Percentiles rank a stretch among this genome's conserved stretches.
These are phyloP conservation scores for Cenococcum geophilum DNA, from an alignment of 495 filamentous ascomycete genomes.

Conservation along the genomic window DNA sequence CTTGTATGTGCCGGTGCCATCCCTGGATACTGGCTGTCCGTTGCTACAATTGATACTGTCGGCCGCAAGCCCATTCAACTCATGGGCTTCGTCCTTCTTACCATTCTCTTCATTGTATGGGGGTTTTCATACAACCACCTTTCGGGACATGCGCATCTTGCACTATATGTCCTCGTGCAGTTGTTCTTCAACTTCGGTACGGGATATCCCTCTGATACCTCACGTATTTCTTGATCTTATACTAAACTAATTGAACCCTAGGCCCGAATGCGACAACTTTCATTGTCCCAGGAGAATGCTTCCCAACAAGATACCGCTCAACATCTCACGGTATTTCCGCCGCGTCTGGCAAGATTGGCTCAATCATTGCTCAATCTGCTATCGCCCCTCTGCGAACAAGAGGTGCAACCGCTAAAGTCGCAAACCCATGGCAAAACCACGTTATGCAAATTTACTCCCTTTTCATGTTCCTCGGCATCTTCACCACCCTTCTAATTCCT, in stretches of 20 bases:
- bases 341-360: conserved; percentile 65
- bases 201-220: conserved; percentile 21
- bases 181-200: conserved; percentile 48
- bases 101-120: conserved; percentile 68
- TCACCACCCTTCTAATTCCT: conserved; percentile 17
- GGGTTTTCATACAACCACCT: conserved; percentile 63
- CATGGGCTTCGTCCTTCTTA: conserved; percentile 66
- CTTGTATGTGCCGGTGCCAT: conserved; percentile 69
- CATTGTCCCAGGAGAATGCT: conserved; percentile 83
- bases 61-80: conserved; percentile 80
- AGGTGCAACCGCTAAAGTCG: conserved; percentile 3
- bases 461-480: conserved; percentile 23
- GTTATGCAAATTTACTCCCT: conserved; percentile 24
- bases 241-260: not conserved
- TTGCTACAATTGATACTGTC: conserved; percentile 60
- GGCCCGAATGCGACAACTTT: conserved; percentile 80
- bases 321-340: conserved; percentile 82
- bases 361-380: conserved; percentile 50
- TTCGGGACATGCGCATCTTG: conserved; percentile 22
- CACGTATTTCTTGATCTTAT: not conserved
- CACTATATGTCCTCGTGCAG: conserved; percentile 36
- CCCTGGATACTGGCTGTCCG: conserved; percentile 71
- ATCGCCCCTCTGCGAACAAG: conserved; percentile 29
- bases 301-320: conserved; percentile 79
- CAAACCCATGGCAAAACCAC: conserved; percentile 21